Evolutionary conservation across 768 basidiomycete genomes (phyloP).

Genomic region (Jaapia argillacea): DNA sequence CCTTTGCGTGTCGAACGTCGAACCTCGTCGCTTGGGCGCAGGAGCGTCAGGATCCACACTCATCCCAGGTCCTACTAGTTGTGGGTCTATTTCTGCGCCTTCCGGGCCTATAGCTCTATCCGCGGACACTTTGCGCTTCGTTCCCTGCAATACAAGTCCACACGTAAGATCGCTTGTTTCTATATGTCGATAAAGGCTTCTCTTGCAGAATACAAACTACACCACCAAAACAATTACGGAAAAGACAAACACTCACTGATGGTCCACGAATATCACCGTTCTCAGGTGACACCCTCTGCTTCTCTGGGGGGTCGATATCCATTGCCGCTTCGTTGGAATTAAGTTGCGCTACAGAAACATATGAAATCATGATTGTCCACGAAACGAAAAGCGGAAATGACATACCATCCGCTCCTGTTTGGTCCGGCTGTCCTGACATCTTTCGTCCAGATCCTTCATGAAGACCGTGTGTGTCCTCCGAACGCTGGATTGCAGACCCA

Average conservation of each 20-base stretch:
- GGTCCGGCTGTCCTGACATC: neutral
- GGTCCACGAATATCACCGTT: neutral
- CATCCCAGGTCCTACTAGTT: constrained; percentile 62
- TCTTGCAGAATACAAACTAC: too few relatives aligned
- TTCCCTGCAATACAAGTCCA: constrained; percentile 31
- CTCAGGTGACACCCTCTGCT: neutral
- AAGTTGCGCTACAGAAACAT: neutral
- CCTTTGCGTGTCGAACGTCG: constrained; percentile 68
- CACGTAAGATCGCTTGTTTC: neutral
- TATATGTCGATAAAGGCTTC: too few relatives aligned
- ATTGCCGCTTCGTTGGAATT: neutral
- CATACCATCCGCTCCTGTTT: neutral
- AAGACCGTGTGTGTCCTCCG: neutral
- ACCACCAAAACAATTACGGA: too few relatives aligned
- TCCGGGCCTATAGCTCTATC: constrained; percentile 47
- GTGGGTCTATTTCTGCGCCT: constrained; percentile 56
- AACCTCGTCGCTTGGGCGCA: constrained; percentile 75
- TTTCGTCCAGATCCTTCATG: neutral
- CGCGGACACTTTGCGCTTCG: constrained; percentile 77
- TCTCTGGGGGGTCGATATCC: neutral
- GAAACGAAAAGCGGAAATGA: neutral
- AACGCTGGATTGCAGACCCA: constrained; percentile 10
- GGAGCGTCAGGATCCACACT: constrained; percentile 52
- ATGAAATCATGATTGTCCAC: neutral
- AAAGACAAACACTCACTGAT: neutral